phyloP scores from a whole-genome alignment of 305 asterid genomes.

The Fraxinus nigra region DNA sequence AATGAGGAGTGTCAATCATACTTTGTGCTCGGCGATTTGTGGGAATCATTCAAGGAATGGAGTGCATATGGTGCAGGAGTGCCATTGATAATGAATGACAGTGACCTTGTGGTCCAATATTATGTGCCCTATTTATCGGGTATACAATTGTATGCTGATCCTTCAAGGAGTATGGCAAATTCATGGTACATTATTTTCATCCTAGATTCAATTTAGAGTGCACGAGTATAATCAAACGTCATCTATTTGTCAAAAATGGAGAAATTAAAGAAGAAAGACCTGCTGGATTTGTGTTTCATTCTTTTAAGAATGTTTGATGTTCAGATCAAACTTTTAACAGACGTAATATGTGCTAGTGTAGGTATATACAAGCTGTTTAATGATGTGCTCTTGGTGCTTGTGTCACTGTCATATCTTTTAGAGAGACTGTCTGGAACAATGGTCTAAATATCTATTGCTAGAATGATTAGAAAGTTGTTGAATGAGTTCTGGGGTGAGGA shows the following conservation, averaged over 20 bases:
- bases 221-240: background rate
- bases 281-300: background rate
- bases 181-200: slow-evolving; percentile 48
- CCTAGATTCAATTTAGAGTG: slow-evolving; percentile 11
- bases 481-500: background rate
- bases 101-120: background rate
- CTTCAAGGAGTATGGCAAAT: slow-evolving; percentile 56
- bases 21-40: slow-evolving; percentile 78
- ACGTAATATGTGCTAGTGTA: background rate
- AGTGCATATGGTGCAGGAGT: slow-evolving; percentile 98
- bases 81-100: slow-evolving; percentile 47
- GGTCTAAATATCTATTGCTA: background rate
- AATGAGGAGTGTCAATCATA: slow-evolving; percentile 62
- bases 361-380: background rate
- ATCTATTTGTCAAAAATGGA: background rate
- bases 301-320: background rate
- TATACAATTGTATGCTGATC: slow-evolving; percentile 27
- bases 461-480: background rate
- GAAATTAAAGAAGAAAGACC: background rate
- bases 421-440: background rate
- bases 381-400: background rate
- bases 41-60: slow-evolving; percentile 96
- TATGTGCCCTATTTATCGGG: background rate
- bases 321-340: background rate
- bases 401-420: background rate